These are phyloP conservation scores for Tetrapisispora nanseiensis DNA, from an alignment of 805 yeast species.

Conservation along the genomic window DNA sequence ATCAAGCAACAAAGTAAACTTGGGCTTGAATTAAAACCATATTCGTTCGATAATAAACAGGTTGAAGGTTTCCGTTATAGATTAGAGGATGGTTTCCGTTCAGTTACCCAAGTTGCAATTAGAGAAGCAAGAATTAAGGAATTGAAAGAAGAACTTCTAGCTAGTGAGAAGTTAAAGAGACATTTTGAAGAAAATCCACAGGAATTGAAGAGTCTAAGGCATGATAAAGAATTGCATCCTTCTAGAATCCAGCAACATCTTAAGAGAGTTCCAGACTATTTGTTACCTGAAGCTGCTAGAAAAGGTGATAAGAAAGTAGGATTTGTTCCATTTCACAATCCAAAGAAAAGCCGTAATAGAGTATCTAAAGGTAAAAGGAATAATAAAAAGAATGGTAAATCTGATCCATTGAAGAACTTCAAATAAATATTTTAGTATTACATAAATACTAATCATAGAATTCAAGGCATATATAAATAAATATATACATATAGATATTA, in stretches of 20 bases:
- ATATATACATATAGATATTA: neutral
- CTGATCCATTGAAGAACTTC: slow-evolving; percentile 58
- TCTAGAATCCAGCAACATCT: slow-evolving; percentile 74
- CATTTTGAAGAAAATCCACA: slow-evolving; percentile 97
- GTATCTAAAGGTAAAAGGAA: slow-evolving; percentile 34
- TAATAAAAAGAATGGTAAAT: slow-evolving; percentile 30
- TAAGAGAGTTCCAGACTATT: slow-evolving; percentile 85
- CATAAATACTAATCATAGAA: neutral
- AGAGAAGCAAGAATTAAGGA: slow-evolving; percentile 92
- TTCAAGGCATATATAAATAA: neutral
- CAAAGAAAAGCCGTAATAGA: slow-evolving; percentile 32
- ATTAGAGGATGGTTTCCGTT: slow-evolving; percentile 93
- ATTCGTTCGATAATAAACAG: slow-evolving; percentile 82
- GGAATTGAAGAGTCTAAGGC: slow-evolving; percentile 79
- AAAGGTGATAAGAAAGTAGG: slow-evolving; percentile 46
- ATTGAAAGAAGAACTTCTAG: slow-evolving; percentile 72
- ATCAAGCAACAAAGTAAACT: slow-evolving; percentile 63
- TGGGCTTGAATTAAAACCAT: slow-evolving; percentile 74
- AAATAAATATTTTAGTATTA: slow-evolving; percentile 23
- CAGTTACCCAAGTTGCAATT: slow-evolving; percentile 80
- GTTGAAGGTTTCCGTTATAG: slow-evolving; percentile 94
- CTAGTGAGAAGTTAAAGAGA: slow-evolving; percentile 83
- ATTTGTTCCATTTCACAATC: slow-evolving; percentile 57
- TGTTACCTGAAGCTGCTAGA: slow-evolving; percentile 73
- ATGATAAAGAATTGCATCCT: slow-evolving; percentile 81